These are phyloP conservation scores for Mytilinidion resinicola DNA, from an alignment of 495 filamentous ascomycete species.

Conservation along the genomic window DNA sequence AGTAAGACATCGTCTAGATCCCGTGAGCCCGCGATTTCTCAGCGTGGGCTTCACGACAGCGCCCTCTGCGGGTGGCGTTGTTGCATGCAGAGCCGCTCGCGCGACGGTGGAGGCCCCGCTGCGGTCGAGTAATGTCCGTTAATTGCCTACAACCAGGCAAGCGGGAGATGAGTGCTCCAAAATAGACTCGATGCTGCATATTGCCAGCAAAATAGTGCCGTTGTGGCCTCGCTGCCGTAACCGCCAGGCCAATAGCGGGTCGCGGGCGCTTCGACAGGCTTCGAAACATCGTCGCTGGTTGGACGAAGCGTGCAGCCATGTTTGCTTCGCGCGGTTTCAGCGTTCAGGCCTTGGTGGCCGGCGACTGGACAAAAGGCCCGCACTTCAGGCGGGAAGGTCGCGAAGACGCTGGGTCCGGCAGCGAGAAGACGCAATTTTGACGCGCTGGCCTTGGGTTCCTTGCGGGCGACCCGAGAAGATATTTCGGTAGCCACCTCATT, in stretches of 20 bases:
- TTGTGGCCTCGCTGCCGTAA: not conserved
- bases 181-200: constrained; percentile 1
- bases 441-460: not conserved
- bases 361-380: not conserved
- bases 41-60: not conserved
- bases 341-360: not conserved
- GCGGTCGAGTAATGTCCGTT: not conserved
- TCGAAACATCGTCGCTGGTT: not conserved
- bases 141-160: not conserved
- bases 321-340: not conserved
- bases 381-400: not conserved
- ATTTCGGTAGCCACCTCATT: not conserved
- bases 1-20: too few species aligned
- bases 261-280: not conserved
- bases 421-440: not conserved
- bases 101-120: too few species aligned
- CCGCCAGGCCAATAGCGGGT: not conserved
- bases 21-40: too few species aligned
- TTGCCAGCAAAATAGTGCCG: not conserved
- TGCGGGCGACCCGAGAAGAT: not conserved
- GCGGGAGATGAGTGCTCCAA: not conserved
- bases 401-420: not conserved
- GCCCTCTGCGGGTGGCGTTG: not conserved
- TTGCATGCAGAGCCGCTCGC: not conserved
- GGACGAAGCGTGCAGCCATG: not conserved